Percentiles rank a stretch among this genome's conserved stretches.
These are phyloP conservation scores for Noccaea bulbosa DNA, from an alignment of 345 rosid species.

Conservation along the genomic window DNA sequence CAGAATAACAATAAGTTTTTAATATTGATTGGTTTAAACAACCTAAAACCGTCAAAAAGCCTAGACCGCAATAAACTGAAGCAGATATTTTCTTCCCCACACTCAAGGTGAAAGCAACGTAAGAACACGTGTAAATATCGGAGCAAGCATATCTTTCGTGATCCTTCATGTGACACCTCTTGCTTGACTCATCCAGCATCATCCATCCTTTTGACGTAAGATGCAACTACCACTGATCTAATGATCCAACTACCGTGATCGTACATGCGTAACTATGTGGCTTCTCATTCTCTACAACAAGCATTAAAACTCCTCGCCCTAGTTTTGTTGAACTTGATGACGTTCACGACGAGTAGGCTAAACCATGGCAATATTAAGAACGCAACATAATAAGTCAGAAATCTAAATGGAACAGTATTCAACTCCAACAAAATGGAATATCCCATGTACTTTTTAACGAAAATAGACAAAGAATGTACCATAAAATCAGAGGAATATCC, in stretches of 20 bases:
- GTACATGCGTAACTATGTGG: not conserved
- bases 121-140: not conserved
- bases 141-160: constrained; percentile 36
- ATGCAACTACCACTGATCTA: constrained; percentile 5
- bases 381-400: not conserved
- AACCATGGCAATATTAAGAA: not conserved
- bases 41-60: too few species aligned
- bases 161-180: constrained; percentile 30
- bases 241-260: not conserved
- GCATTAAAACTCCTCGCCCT: not conserved
- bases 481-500: constrained; percentile 31
- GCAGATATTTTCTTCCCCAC: too few species aligned
- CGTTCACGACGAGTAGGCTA: not conserved
- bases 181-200: constrained; percentile 24
- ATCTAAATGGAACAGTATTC: not conserved
- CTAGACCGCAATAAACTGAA: too few species aligned
- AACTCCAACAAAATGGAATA: constrained; percentile 5
- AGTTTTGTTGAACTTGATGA: not conserved
- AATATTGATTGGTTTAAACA: too few species aligned
- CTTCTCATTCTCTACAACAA: not conserved
- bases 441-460: not conserved
- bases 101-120: too few species aligned
- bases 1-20: too few species aligned
- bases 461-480: constrained; percentile 17
- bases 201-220: not conserved